Evolutionary conservation across 2,329 filamentous ascomycete species (phyloP).

Genomic region (Tympanopsis confertula): DNA sequence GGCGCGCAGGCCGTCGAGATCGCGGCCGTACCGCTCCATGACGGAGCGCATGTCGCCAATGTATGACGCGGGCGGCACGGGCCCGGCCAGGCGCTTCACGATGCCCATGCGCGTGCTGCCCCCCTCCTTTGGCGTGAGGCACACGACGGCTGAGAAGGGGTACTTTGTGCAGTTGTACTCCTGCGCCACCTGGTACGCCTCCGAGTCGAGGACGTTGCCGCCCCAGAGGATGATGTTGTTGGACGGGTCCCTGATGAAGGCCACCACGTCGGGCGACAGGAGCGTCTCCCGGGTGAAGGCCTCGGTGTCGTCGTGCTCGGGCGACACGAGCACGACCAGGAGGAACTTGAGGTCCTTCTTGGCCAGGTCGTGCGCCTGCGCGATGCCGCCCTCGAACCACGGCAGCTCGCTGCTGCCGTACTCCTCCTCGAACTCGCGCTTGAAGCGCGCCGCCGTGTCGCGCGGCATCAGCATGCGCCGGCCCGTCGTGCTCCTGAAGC

Average conservation of each 20-base stretch:
- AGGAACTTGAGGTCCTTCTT: conserved; percentile 88
- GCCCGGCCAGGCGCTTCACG: conserved; percentile 66
- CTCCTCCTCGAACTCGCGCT: conserved; percentile 88
- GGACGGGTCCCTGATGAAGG: conserved; percentile 61
- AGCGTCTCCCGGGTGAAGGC: conserved; percentile 75
- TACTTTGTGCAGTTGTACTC: conserved; percentile 86
- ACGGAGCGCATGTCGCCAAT: conserved; percentile 63
- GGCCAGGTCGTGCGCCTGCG: conserved; percentile 78
- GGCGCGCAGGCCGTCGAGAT: conserved; percentile 64
- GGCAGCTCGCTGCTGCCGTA: conserved; percentile 64
- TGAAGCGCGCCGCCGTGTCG: conserved; percentile 80
- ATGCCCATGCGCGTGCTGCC: conserved; percentile 84
- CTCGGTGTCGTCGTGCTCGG: conserved; percentile 86
- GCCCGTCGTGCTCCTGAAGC: conserved; percentile 50
- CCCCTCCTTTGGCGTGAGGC: conserved; percentile 75
- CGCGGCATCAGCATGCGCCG: conserved; percentile 69
- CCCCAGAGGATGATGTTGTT: conserved; percentile 86
- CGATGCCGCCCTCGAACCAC: conserved; percentile 81
- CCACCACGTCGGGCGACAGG: conserved; percentile 60
- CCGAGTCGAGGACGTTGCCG: conserved; percentile 82
- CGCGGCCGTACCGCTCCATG: conserved; percentile 64
- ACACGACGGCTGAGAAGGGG: conserved; percentile 76
- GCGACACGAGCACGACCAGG: conserved; percentile 75
- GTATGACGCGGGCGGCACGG: conserved; percentile 59
- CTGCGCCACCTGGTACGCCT: conserved; percentile 84